Evolutionary conservation across 306 rosid species (phyloP).

Genomic region (Prunus fruticosa): DNA sequence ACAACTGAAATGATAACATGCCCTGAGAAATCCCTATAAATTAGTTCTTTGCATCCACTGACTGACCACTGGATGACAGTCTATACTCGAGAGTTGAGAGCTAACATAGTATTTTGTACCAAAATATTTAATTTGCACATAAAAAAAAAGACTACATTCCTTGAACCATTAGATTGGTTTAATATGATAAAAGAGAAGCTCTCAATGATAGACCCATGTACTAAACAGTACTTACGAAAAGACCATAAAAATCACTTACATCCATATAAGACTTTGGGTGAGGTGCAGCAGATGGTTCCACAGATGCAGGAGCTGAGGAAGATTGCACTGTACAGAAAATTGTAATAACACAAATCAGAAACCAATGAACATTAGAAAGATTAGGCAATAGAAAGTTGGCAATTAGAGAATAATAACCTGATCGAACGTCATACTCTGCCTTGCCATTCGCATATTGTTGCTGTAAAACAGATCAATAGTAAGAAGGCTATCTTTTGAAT

Average conservation of each 20-base stretch:
- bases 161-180: background rate
- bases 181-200: background rate
- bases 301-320: conserved; percentile 64
- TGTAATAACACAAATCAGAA: conserved; percentile 9
- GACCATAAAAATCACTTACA: conserved; percentile 36
- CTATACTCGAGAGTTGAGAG: background rate
- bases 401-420: conserved; percentile 47
- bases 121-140: background rate
- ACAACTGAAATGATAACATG: background rate
- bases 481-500: conserved; percentile 15
- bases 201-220: background rate
- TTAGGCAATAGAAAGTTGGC: background rate
- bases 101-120: background rate
- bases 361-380: conserved; percentile 10
- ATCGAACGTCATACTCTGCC: conserved; percentile 49
- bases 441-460: conserved; percentile 62
- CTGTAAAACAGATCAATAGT: conserved; percentile 40
- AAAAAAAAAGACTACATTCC: background rate
- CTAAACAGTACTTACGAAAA: background rate
- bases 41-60: background rate
- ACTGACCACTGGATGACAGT: background rate
- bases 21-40: background rate
- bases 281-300: conserved; percentile 64
- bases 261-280: conserved; percentile 82
- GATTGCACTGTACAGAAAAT: conserved; percentile 68